Conservation (phyloP, 192 early-diverging fungal species). For the Backusella luteola region DNA sequence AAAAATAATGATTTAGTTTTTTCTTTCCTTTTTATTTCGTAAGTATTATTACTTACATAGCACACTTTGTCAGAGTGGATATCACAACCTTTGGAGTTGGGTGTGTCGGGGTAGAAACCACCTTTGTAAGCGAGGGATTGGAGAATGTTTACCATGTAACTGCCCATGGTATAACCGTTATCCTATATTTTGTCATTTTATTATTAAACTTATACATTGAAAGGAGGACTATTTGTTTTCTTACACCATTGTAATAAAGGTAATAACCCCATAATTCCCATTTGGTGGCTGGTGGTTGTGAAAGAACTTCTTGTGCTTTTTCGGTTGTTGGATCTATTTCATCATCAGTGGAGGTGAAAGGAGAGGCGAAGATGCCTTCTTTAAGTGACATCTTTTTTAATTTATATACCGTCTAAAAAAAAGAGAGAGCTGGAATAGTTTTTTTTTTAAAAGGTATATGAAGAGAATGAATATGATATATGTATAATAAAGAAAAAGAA, state of each 20-base stretch:
- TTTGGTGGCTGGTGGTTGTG: constrained; percentile 29
- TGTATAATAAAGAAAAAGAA: background rate
- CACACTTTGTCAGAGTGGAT: constrained; percentile 14
- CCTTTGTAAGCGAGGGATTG: constrained; percentile 26
- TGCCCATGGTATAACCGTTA: constrained; percentile 35
- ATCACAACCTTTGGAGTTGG: constrained; percentile 20
- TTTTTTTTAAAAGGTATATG: background rate
- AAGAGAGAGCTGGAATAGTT: background rate
- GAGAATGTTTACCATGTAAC: constrained; percentile 32
- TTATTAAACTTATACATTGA: background rate
- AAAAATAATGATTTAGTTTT: no score
- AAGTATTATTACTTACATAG: background rate
- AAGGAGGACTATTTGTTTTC: background rate
- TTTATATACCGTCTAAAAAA: background rate
- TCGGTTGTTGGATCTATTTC: constrained; percentile 21
- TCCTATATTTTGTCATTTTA: constrained; percentile 7
- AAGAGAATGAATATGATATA: background rate
- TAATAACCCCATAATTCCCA: constrained; percentile 38
- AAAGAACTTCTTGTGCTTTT: background rate
- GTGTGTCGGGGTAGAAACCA: constrained; percentile 24
- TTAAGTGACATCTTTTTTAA: background rate
- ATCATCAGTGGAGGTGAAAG: constrained; percentile 30
- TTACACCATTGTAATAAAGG: constrained; percentile 40
- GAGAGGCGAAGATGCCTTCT: constrained; percentile 18
- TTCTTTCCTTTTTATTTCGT: no score